phyloP scores from a whole-genome alignment of 1,139 yeast species.

The Saccharomycopsis hybrid region DNA sequence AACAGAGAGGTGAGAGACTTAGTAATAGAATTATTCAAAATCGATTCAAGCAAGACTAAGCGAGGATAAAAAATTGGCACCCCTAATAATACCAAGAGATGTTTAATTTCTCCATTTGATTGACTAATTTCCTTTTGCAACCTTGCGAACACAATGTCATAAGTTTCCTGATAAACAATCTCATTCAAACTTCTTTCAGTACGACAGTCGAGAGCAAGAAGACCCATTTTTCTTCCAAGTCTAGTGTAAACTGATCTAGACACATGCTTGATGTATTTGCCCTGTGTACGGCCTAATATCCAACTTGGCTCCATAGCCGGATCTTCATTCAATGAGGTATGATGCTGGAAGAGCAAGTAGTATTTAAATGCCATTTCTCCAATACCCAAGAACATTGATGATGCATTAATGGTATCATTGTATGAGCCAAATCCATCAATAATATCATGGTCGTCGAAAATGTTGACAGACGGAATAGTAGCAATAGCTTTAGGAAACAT shows the following conservation, averaged over 20 bases:
- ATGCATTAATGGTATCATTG: slow-evolving; percentile 53
- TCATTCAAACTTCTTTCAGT: slow-evolving; percentile 58
- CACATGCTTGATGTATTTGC: slow-evolving; percentile 50
- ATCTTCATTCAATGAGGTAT: slow-evolving; percentile 41
- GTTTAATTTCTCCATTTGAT: slow-evolving; percentile 49
- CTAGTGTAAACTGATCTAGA: slow-evolving; percentile 53
- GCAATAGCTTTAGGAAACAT: slow-evolving; percentile 62
- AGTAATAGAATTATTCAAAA: slow-evolving; percentile 35
- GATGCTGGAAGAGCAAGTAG: slow-evolving; percentile 75
- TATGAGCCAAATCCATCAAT: slow-evolving; percentile 83
- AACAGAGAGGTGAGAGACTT: slow-evolving; percentile 47
- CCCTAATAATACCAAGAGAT: slow-evolving; percentile 67
- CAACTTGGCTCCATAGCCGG: slow-evolving; percentile 39
- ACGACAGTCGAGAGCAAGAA: slow-evolving; percentile 70
- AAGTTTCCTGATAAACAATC: slow-evolving; percentile 43
- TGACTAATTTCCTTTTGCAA: slow-evolving; percentile 41
- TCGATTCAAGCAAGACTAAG: slow-evolving; percentile 64
- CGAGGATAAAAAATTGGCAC: slow-evolving; percentile 81
- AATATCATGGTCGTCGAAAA: slow-evolving; percentile 72
- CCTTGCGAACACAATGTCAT: slow-evolving; percentile 46
- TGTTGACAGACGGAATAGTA: slow-evolving; percentile 62
- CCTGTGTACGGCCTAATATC: slow-evolving; percentile 38
- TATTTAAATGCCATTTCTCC: slow-evolving; percentile 66
- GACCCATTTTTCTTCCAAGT: slow-evolving; percentile 54
- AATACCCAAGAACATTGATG: slow-evolving; percentile 49